A percentile compares a stretch with the other conserved stretches of the same genome.
These are phyloP conservation scores for Gomphus bonarii DNA, from an alignment of 1,284 basidiomycete species.

Conservation along the genomic window DNA sequence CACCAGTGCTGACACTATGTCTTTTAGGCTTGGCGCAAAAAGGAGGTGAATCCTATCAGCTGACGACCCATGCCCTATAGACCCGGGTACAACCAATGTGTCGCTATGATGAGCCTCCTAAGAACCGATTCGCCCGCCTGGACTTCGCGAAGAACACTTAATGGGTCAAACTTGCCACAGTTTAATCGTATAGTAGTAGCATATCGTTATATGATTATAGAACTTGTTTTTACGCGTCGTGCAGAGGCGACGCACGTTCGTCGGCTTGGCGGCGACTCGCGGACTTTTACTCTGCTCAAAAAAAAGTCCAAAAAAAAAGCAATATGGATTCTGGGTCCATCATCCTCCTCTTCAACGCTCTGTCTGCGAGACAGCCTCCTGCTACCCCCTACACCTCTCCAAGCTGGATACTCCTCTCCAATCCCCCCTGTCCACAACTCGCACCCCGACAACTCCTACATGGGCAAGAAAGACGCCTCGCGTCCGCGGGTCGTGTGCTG, in stretches of 20 bases:
- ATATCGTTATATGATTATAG: neutral
- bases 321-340: neutral
- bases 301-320: neutral
- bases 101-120: neutral
- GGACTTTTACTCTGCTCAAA: neutral
- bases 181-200: neutral
- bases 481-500: constrained; percentile 77
- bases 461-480: constrained; percentile 69
- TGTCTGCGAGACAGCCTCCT: constrained; percentile 1
- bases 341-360: neutral
- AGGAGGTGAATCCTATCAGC: neutral
- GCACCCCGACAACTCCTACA: constrained; percentile 19
- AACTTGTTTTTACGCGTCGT: neutral
- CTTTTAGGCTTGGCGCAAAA: neutral
- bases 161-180: neutral
- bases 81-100: neutral
- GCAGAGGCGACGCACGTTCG: constrained; percentile 8
- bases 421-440: constrained; percentile 11
- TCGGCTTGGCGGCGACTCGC: constrained; percentile 4
- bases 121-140: neutral
- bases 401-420: constrained; percentile 13
- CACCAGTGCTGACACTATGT: neutral
- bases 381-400: constrained; percentile 14
- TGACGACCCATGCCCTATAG: neutral
- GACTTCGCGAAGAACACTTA: neutral